Evolutionary conservation across 2,329 filamentous ascomycete genomes (phyloP), one percentile per base, ranked within the genome.

Genomic region (Ascocoryne sarcoides): DNA sequence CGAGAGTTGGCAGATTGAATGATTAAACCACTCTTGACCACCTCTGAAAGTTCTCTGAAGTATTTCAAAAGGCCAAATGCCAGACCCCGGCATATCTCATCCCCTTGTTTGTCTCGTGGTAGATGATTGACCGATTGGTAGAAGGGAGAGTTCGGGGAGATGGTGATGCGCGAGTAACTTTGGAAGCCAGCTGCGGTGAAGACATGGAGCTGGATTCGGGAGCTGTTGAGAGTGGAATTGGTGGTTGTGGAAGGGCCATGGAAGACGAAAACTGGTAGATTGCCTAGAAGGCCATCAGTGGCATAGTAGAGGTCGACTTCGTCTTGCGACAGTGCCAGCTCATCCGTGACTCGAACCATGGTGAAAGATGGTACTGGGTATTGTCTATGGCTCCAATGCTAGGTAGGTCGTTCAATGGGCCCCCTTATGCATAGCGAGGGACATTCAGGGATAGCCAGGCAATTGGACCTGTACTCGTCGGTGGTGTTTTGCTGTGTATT

Each of bases 51-150:
- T 64, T 96, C 90, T 46, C 76, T 75, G 60, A 95, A 96, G 69
- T 95, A 98, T 62, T 94, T 95, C 68, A 82, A 83, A 51, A 98
- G 71, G 42, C 86, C 88, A 62, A 96, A 94, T 35, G 90, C 92
- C 41, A 98, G 73, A 14, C 83, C 92, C 33, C 92, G 81, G 64
- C 84, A 93, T 49, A 94, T 73, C 63, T 96, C 90, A 61, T 96
- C 90, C 56, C 90, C 90, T 67, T 96, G 92, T 63, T 89, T 88
- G 60, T 95, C 90, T 59, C 88, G 82, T 31, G 92, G 88, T 32
- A 98, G 74, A 60, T 89, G 79, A 60, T 85, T 81, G 61, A 98
- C 92, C 40, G 89, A 90, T 51, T 79, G 76, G 63, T 96, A 96
- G 57, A 93, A 83, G 37, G 87, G 79, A 34, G 90, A 95, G 57